Conservation (phyloP, 2,329 filamentous ascomycete species). For the Alternaria dauci region DNA sequence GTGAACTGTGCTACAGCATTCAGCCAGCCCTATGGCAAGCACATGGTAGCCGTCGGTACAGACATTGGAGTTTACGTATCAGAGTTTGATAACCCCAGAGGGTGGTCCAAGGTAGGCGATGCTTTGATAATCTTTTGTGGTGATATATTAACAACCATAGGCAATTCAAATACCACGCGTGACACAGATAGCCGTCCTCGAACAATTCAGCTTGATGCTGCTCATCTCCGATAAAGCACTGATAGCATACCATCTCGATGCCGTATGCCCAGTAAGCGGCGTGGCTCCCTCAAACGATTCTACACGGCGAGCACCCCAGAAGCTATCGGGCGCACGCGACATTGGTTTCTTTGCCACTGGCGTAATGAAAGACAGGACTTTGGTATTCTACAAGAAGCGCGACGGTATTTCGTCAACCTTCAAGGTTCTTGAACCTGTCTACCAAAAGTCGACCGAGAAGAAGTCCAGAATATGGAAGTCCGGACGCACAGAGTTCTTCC, state of each 20-base stretch:
- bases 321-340: slow-evolving; percentile 84
- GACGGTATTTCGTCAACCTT: slow-evolving; percentile 93
- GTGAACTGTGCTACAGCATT: slow-evolving; percentile 97
- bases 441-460: slow-evolving; percentile 89
- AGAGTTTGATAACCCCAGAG: slow-evolving; percentile 86
- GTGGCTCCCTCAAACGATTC: slow-evolving; percentile 73
- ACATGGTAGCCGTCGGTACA: slow-evolving; percentile 92
- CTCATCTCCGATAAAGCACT: slow-evolving; percentile 90
- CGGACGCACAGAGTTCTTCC: slow-evolving; percentile 91
- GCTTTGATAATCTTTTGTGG: background rate
- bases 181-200: slow-evolving; percentile 91
- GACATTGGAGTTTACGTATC: slow-evolving; percentile 94
- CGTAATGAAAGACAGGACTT: slow-evolving; percentile 93
- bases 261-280: slow-evolving; percentile 69
- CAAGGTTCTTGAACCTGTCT: slow-evolving; percentile 94
- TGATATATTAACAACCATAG: slow-evolving; percentile 58
- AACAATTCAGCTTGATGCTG: slow-evolving; percentile 93
- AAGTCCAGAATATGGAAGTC: slow-evolving; percentile 73
- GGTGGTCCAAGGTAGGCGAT: slow-evolving; percentile 81
- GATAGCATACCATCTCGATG: slow-evolving; percentile 92
- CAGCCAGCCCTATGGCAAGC: slow-evolving; percentile 77
- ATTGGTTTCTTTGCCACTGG: slow-evolving; percentile 97
- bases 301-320: slow-evolving; percentile 85
- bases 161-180: slow-evolving; percentile 79
- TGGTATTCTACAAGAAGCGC: slow-evolving; percentile 97